Base-by-base conservation (phyloP, 2,329 filamentous ascomycete species). In the Mycocentrospora acerina region DNA sequence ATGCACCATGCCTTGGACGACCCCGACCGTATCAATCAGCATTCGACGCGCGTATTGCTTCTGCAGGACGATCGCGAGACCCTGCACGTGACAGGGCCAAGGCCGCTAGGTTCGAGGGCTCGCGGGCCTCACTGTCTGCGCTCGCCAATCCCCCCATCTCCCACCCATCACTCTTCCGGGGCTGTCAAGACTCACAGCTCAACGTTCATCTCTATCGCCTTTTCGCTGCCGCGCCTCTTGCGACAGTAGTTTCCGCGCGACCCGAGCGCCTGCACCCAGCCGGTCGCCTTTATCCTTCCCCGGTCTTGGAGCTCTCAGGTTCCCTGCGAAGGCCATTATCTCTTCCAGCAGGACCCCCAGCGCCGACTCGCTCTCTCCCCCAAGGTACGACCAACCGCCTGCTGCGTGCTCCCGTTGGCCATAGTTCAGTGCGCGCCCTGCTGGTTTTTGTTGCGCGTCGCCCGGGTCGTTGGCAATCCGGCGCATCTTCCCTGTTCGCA, bases 301-400 rank as follows among this genome's bases (percentile, higher is more conserved):
- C 51, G 48, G 51, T 46, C 41, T 40, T 50, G 33, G 29, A 51
- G 42, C 47, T 42, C 41, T 51, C 43, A 53, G 51, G 37, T 46
- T 40, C 45, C 46, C 37, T 44, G 44, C 44, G 33, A 48, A 51
- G 36, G 48, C 45, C 46, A 39, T 29, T 19, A 35, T 43, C 40
- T 50, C 34, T 43, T 46, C 42, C 47, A 47, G 44, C 46, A 51
- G 48, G 48, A 51, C 33, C 34, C 41, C 35, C 42, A 33, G 34
- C 35, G 40, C 47, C 38, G 32, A 40, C 45, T 6, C 41, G 41
- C 39, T 48, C 41, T 42, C 39, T 48, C 35, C 43, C 55, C 55
- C 37, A 59, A 59, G 55, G 55, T 59, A 59, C 55, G 55, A 56
- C 51, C 35, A 45, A 40, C 38, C 45, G 50, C 52, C 52, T 50